These are phyloP conservation scores for Solanum hybrid DNA, from an alignment of 305 asterid species.

Conservation along the genomic window DNA sequence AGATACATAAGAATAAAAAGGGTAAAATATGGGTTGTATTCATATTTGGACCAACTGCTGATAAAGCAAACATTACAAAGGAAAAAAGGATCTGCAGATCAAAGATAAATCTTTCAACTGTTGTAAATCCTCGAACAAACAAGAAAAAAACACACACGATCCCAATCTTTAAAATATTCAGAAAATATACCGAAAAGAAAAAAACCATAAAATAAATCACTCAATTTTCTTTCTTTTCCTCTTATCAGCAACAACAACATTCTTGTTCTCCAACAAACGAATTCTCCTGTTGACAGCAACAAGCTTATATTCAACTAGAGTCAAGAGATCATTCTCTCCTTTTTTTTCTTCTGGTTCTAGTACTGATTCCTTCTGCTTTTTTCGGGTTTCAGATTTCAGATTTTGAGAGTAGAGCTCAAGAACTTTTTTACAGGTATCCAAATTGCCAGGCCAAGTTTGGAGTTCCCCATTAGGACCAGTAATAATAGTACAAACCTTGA, in stretches of 20 bases:
- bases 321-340: not conserved
- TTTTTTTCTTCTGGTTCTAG: not conserved
- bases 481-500: too few species aligned
- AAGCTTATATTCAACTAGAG: not conserved
- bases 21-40: not conserved
- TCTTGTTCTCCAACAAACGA: not conserved
- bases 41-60: not conserved
- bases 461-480: too few species aligned
- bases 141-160: not conserved
- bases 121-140: not conserved
- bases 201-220: not conserved
- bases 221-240: not conserved
- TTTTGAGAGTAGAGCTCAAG: not conserved
- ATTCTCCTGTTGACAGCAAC: not conserved
- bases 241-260: not conserved
- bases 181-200: not conserved
- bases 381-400: not conserved
- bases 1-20: not conserved
- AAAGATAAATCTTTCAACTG: not conserved
- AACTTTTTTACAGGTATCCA: too few species aligned
- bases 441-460: too few species aligned
- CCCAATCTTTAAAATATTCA: not conserved
- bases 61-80: not conserved
- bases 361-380: not conserved
- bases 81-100: not conserved